phyloP scores from a whole-genome alignment of 129 eudicot genomes.

The Glebionis coronaria region DNA sequence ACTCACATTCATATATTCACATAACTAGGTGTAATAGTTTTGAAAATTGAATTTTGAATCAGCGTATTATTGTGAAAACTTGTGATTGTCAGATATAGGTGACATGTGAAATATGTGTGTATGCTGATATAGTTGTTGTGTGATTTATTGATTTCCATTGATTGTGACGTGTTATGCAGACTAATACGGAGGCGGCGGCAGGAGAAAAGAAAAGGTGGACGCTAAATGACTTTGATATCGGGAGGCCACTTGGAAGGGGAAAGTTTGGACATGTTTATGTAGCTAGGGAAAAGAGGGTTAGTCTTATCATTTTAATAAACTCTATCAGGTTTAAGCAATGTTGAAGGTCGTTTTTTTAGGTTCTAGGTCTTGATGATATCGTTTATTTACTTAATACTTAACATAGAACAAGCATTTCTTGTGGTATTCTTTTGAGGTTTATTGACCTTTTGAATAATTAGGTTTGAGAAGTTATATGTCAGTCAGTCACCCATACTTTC shows the following conservation, averaged over 20 bases:
- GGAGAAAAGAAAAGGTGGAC: slow-evolving; percentile 43
- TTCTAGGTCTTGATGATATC: background rate
- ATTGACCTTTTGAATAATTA: background rate
- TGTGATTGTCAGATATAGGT: background rate
- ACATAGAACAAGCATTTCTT: background rate
- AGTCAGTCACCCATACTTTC: background rate
- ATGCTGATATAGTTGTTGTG: background rate
- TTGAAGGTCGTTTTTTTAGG: too few species aligned
- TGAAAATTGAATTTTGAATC: too few species aligned
- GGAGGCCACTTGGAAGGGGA: slow-evolving; percentile 43
- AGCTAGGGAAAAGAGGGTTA: slow-evolving; percentile 42
- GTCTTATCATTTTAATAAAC: background rate
- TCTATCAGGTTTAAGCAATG: background rate
- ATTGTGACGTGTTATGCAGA: slow-evolving; percentile 14
- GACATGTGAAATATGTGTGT: background rate
- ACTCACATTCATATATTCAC: too few species aligned
- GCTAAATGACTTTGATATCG: slow-evolving; percentile 36
- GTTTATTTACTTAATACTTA: background rate
- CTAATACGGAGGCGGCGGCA: slow-evolving; percentile 26
- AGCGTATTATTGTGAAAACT: too few species aligned
- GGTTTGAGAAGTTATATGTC: background rate
- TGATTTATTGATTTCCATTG: background rate
- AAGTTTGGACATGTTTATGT: slow-evolving; percentile 39
- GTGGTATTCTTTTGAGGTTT: background rate
- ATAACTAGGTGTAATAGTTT: too few species aligned